Base-by-base conservation (phyloP, 148 eudicot species). In the Cornus suecica region DNA sequence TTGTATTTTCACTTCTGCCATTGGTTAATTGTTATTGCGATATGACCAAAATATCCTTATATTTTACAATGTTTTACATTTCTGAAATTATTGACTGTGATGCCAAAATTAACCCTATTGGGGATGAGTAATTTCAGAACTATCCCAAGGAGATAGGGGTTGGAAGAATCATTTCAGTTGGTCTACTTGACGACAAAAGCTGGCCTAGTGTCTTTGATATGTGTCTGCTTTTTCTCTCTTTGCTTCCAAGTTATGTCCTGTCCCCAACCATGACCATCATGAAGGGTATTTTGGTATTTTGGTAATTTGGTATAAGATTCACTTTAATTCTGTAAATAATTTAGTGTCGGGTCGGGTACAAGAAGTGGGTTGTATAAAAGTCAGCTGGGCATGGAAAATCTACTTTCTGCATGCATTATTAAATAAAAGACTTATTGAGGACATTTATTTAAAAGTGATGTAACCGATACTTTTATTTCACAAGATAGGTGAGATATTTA, bases 151-250 rank as follows among this genome's bases (percentile, higher is more conserved):
- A 6, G 24, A 7, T 22, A 58, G n/a, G 62, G 62, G 54, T 11
- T 16, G 48, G 45, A 25, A n/a, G 76, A 74, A 64, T 74, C 69
- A 74, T 74, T 27, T 64, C 76, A 45, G 76, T 24, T 48, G 54
- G 15, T 60, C 26, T 26, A 63, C 61, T 74, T 10, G 34, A 74
- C 54, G 76, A 74, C 76, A 74, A 74, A 74, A 74, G 76, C 76
- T 64, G 76, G 76, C 67, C 76, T 15, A 4, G n/a, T 73, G 70
- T 22, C 30, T 64, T 64, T 34, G 68, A 34, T 26, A 24, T 14
- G 27, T 73, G 20, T 65, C 52, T 24, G 26, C 76, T 62, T 73
- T 73, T 74, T 22, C 27, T 9, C 8, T 25, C 76, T 74, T 74
- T 42, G 29, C 71, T 68, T 68, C 9, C 13, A 68, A 68, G 58